Evolutionary conservation across 306 rosid genomes (phyloP).

Genomic region (Acacia confusa): DNA sequence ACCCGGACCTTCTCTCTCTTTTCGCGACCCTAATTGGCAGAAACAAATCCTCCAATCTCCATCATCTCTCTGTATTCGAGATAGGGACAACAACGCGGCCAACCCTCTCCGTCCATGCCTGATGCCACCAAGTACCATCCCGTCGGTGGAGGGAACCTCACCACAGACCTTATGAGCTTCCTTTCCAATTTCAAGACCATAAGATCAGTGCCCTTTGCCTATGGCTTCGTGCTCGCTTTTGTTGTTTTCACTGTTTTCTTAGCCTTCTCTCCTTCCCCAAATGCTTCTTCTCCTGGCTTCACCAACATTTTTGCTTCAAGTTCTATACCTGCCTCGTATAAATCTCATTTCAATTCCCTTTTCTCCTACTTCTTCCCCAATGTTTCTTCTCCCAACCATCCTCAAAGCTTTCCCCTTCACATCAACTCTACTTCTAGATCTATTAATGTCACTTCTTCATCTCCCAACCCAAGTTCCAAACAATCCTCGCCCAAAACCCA

Average conservation of each 20-base stretch:
- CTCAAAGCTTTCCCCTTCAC: slow-evolving; percentile 16
- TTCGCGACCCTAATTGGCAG: neutral
- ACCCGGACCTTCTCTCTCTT: neutral
- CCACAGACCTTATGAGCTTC: slow-evolving; percentile 60
- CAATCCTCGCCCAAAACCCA: slow-evolving; percentile 27
- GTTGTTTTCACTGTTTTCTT: slow-evolving; percentile 70
- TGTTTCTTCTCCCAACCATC: slow-evolving; percentile 23
- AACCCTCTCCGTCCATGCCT: slow-evolving; percentile 50
- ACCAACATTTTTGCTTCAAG: slow-evolving; percentile 45
- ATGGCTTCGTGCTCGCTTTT: slow-evolving; percentile 63
- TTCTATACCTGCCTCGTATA: slow-evolving; percentile 6
- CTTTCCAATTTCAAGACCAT: slow-evolving; percentile 61
- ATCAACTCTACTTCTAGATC: slow-evolving; percentile 55
- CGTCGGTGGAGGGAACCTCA: slow-evolving; percentile 39
- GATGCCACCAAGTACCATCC: slow-evolving; percentile 65
- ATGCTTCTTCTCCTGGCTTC: slow-evolving; percentile 63
- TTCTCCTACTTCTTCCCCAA: slow-evolving; percentile 59
- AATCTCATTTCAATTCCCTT: slow-evolving; percentile 56
- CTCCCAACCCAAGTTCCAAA: slow-evolving; percentile 18
- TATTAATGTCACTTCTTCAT: slow-evolving; percentile 40
- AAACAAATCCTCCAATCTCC: neutral
- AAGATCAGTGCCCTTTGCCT: slow-evolving; percentile 60
- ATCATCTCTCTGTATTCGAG: neutral
- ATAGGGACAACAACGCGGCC: neutral
- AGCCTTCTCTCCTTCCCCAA: slow-evolving; percentile 63